These are phyloP conservation scores for Auriscalpium orientale DNA, from an alignment of 768 basidiomycete species.

Conservation along the genomic window DNA sequence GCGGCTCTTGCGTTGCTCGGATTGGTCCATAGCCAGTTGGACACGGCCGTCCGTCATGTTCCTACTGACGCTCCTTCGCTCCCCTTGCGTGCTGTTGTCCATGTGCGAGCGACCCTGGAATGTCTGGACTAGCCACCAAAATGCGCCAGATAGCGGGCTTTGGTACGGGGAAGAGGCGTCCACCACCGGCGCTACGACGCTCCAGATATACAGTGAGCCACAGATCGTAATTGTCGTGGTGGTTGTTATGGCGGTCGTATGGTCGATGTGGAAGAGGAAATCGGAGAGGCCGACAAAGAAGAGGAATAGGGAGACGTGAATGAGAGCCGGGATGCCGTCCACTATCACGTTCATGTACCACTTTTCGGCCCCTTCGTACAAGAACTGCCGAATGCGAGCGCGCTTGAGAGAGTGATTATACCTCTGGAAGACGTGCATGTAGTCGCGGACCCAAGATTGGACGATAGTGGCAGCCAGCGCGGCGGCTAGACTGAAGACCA, in stretches of 20 bases:
- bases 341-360: slow-evolving; percentile 35
- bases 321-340: slow-evolving; percentile 35
- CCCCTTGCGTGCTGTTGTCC: not conserved
- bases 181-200: not conserved
- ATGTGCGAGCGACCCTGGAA: not conserved
- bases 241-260: not conserved
- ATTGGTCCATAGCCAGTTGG: slow-evolving; percentile 8
- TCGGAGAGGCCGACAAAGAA: slow-evolving; percentile 44
- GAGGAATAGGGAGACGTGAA: slow-evolving; percentile 43
- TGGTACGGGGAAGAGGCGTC: slow-evolving; percentile 8
- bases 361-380: slow-evolving; percentile 29
- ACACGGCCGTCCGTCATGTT: slow-evolving; percentile 9
- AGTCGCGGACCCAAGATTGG: slow-evolving; percentile 41
- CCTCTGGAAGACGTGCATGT: slow-evolving; percentile 22
- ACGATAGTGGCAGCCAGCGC: slow-evolving; percentile 38
- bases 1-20: not conserved
- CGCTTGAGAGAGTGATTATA: slow-evolving; percentile 22
- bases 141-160: not conserved
- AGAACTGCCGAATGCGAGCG: slow-evolving; percentile 33
- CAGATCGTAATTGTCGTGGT: slow-evolving; percentile 6
- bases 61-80: not conserved
- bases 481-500: slow-evolving; percentile 32
- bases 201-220: slow-evolving; percentile 9
- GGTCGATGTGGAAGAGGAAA: slow-evolving; percentile 29
- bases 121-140: slow-evolving; percentile 4